Conservation (phyloP, 2,329 filamentous ascomycete species). For the Arachnomyces sp. region DNA sequence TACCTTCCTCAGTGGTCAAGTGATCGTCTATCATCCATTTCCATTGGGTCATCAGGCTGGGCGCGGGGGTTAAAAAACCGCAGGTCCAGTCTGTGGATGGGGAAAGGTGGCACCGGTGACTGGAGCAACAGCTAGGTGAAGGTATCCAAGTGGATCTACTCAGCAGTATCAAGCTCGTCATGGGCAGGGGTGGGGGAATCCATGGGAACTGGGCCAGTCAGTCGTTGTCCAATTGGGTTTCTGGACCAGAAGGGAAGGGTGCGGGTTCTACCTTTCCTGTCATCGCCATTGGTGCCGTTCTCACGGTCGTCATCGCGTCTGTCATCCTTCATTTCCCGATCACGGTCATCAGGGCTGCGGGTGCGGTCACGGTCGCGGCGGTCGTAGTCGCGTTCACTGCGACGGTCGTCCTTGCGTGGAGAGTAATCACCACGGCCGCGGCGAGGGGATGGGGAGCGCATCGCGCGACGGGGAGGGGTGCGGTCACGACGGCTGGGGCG, state of each 20-base stretch:
- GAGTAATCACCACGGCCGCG: slow-evolving; percentile 63
- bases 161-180: slow-evolving; percentile 93
- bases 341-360: slow-evolving; percentile 26
- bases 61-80: not conserved
- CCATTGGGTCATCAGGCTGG: not conserved
- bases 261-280: slow-evolving; percentile 65
- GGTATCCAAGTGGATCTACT: slow-evolving; percentile 42
- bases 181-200: slow-evolving; percentile 77
- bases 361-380: slow-evolving; percentile 32
- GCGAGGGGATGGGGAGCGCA: slow-evolving; percentile 49
- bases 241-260: not conserved
- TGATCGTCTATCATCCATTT: too few relatives aligned
- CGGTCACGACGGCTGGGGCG: slow-evolving; percentile 48
- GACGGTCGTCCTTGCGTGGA: slow-evolving; percentile 79
- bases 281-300: slow-evolving; percentile 72
- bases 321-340: slow-evolving; percentile 62
- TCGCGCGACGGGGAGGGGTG: slow-evolving; percentile 45
- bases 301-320: slow-evolving; percentile 64
- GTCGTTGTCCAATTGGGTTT: slow-evolving; percentile 21
- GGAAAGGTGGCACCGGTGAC: not conserved
- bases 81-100: not conserved
- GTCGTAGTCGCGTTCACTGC: slow-evolving; percentile 62
- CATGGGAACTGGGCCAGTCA: slow-evolving; percentile 39
- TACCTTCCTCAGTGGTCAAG: too few relatives aligned
- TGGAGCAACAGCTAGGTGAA: slow-evolving; percentile 3